Base-by-base conservation (phyloP, 1,284 basidiomycete species). In the Cystobasidium slooffiae region DNA sequence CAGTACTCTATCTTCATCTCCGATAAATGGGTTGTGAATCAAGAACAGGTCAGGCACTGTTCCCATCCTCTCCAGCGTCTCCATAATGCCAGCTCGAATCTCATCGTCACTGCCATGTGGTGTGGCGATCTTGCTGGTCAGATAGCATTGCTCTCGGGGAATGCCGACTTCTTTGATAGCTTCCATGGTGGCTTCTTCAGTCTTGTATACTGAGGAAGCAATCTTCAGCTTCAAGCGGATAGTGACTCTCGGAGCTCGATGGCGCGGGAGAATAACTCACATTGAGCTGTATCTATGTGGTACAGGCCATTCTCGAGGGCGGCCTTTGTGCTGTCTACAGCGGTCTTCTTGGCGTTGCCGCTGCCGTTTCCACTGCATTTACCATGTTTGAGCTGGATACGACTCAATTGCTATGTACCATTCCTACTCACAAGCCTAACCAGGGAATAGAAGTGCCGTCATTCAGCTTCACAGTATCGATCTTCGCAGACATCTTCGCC, bases 251-350 rank as follows among this genome's bases (percentile, higher is more conserved):
- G 0, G 10, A 1, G 16, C 14, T 12, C 12, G n/a, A 55, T n/a
- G 53, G 12, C 3, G 3, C 8, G n/a, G 12, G 24, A 16, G 16
- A 51, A 6, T 6, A 24, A n/a, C 56, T 10, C 55, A 22, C 76
- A 75, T 61, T 78, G 77, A 0, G 79, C 79, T 0, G 79, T 79
- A 63, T 79, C 79, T 44, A 80, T 61, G 70, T 77, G 75, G 1
- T 53, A 20, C 7, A 80, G 18, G 6, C 78, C 79, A 9, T 63
- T 72, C 47, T 77, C 62, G 6, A 79, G 61, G 0, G 77, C 78
- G 24, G 46, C 18, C 24, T 12, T n/a, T 6, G 78, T 78, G 12
- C 59, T 55, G 55, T 74, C 75, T 9, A 75, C 31, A 0, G 78
- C 76, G 12, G 63, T 67, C 63, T 75, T 67, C 62, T 76, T 76